phyloP scores from a whole-genome alignment of 116 monocot species.

The Papilionanthe hybrid region DNA sequence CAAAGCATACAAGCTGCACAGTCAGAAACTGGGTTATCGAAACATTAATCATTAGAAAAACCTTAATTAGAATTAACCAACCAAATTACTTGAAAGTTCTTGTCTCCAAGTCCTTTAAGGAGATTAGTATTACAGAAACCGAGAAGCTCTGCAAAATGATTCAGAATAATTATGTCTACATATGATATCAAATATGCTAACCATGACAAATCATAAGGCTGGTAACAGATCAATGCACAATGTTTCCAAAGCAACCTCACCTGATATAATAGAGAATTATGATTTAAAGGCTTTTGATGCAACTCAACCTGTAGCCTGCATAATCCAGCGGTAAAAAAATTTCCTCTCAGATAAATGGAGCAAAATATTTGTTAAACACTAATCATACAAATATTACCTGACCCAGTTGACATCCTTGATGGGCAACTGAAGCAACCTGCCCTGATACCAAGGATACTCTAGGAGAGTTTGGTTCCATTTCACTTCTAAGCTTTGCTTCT shows the following conservation, averaged over 20 bases:
- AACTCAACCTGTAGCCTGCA: slow-evolving; percentile 6
- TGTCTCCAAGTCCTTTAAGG: not conserved
- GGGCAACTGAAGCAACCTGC: not conserved
- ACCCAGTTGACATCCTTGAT: not conserved
- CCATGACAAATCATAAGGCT: too few relatives aligned
- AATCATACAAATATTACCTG: not conserved
- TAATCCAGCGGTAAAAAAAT: not conserved
- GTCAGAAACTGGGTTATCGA: not conserved
- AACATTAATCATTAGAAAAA: not conserved
- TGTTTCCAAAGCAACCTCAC: not conserved
- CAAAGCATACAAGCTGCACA: not conserved
- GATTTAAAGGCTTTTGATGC: not conserved
- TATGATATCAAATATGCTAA: not conserved
- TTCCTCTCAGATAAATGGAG: not conserved
- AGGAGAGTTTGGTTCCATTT: slow-evolving; percentile 23
- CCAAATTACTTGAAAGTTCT: not conserved
- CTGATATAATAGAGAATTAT: not conserved
- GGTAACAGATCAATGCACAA: not conserved
- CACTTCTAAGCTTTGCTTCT: slow-evolving; percentile 35
- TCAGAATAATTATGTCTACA: not conserved
- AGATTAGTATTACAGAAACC: not conserved
- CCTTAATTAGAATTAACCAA: not conserved
- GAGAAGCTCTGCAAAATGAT: not conserved
- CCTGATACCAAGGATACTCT: not conserved
- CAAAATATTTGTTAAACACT: not conserved